Conservation (phyloP, 495 filamentous ascomycete genomes). For the Penicillium cosmopolitanum region DNA sequence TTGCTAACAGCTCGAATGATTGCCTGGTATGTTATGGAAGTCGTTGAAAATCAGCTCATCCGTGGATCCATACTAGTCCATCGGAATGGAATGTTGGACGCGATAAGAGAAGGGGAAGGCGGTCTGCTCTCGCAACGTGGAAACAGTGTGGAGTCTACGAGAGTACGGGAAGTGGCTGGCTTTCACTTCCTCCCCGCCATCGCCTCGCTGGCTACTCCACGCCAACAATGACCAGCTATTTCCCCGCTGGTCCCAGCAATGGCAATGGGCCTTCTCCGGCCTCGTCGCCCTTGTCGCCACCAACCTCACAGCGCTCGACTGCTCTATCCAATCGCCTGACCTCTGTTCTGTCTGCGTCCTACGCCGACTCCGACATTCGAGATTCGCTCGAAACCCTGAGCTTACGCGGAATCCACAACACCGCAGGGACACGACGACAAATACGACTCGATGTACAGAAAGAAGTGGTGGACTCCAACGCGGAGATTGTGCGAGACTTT, state of each 20-base stretch:
- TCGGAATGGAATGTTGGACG: constrained; percentile 2
- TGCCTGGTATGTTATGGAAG: no score
- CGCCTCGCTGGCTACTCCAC: constrained; percentile 4
- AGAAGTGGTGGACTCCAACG: constrained; percentile 93
- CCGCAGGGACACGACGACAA: constrained; percentile 75
- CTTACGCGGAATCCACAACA: constrained; percentile 70
- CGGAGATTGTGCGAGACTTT: constrained; percentile 87
- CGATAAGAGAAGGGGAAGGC: constrained; percentile 31
- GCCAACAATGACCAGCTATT: constrained; percentile 49
- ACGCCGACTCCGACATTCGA: constrained; percentile 89
- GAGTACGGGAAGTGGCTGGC: constrained; percentile 14
- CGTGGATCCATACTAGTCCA: not conserved
- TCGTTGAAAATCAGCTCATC: not conserved
- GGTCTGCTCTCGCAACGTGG: constrained; percentile 20
- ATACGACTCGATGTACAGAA: constrained; percentile 85
- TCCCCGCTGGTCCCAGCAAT: constrained; percentile 35
- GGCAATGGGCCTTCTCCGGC: constrained; percentile 36
- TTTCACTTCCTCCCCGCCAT: constrained; percentile 22
- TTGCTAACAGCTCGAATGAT: no score
- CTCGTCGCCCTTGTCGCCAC: constrained; percentile 40
- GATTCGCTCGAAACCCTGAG: constrained; percentile 82
- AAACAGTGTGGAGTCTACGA: constrained; percentile 2
- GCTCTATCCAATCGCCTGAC: constrained; percentile 77
- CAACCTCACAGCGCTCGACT: constrained; percentile 51
- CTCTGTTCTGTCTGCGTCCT: constrained; percentile 85